Conservation (phyloP, 2,329 filamentous ascomycete species). For the Cytospora paraplurivora region DNA sequence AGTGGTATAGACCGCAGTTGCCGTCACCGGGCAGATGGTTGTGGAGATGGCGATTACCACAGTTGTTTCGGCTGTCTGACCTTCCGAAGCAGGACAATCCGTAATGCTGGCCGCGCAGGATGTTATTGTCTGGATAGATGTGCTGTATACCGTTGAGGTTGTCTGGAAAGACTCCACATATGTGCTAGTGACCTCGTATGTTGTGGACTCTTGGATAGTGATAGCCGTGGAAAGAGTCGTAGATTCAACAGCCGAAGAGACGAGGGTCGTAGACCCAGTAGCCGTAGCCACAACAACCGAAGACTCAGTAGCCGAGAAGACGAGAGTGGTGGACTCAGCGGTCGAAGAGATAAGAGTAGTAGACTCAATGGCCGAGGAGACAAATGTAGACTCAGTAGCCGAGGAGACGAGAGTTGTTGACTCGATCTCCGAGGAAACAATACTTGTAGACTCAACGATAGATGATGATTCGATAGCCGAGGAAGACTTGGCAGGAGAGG, state of each 20-base stretch:
- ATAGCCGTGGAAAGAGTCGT: slow-evolving; percentile 7
- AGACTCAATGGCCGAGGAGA: not conserved
- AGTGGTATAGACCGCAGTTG: slow-evolving; percentile 43
- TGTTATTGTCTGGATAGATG: slow-evolving; percentile 47
- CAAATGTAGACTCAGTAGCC: not conserved
- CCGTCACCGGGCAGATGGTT: slow-evolving; percentile 63
- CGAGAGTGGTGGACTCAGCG: too few species aligned
- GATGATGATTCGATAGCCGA: not conserved
- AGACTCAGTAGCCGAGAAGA: not conserved
- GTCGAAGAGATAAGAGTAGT: not conserved
- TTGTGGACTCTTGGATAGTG: slow-evolving; percentile 21
- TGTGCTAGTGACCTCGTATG: slow-evolving; percentile 28
- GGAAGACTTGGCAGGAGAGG: not conserved
- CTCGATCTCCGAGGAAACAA: too few species aligned
- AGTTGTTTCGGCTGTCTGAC: slow-evolving; percentile 43
- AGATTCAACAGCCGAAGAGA: slow-evolving; percentile 28
- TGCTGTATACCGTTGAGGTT: not conserved
- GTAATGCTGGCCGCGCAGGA: slow-evolving; percentile 54
- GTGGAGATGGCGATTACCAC: slow-evolving; percentile 60
- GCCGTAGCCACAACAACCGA: slow-evolving; percentile 7
- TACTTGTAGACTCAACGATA: not conserved
- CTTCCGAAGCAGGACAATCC: slow-evolving; percentile 21
- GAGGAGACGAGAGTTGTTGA: not conserved
- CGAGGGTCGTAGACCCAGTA: slow-evolving; percentile 4
- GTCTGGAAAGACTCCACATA: slow-evolving; percentile 29